phyloP scores from a whole-genome alignment of 805 yeast genomes.

The Saitoella complicata region DNA sequence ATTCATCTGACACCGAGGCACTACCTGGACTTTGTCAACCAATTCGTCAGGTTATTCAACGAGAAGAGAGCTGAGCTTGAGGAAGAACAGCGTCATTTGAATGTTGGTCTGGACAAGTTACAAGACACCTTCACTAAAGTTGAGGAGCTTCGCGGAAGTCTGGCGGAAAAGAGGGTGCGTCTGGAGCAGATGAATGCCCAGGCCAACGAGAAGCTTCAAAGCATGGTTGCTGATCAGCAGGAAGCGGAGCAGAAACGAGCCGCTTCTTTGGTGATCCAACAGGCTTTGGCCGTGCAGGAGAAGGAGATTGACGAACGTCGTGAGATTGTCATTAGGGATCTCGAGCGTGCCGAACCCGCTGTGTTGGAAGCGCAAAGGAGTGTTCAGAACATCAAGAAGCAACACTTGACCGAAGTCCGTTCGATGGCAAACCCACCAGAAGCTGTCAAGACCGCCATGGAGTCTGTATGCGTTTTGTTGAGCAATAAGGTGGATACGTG shows the following conservation, averaged over 20 bases:
- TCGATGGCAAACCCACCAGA: slow-evolving; percentile 86
- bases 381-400: slow-evolving; percentile 84
- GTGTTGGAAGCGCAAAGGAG: slow-evolving; percentile 71
- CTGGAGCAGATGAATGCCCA: slow-evolving; percentile 44
- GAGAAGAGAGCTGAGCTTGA: slow-evolving; percentile 35
- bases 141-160: slow-evolving; percentile 34
- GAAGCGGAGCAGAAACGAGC: slow-evolving; percentile 85
- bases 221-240: slow-evolving; percentile 69
- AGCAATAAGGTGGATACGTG: slow-evolving; percentile 53
- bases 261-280: slow-evolving; percentile 62
- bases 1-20: slow-evolving; percentile 32
- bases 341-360: slow-evolving; percentile 71
- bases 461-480: slow-evolving; percentile 69
- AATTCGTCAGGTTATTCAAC: slow-evolving; percentile 23
- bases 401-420: slow-evolving; percentile 74
- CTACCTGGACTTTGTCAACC: slow-evolving; percentile 34
- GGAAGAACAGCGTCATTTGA: slow-evolving; percentile 53
- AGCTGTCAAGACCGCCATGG: slow-evolving; percentile 69
- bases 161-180: slow-evolving; percentile 36
- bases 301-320: slow-evolving; percentile 38
- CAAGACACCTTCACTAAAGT: slow-evolving; percentile 66
- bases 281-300: slow-evolving; percentile 53
- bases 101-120: slow-evolving; percentile 56
- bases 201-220: slow-evolving; percentile 55
- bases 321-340: slow-evolving; percentile 39